Conservation (phyloP, 1,139 yeast genomes). For the Yamadazyma atmosphaerica region DNA sequence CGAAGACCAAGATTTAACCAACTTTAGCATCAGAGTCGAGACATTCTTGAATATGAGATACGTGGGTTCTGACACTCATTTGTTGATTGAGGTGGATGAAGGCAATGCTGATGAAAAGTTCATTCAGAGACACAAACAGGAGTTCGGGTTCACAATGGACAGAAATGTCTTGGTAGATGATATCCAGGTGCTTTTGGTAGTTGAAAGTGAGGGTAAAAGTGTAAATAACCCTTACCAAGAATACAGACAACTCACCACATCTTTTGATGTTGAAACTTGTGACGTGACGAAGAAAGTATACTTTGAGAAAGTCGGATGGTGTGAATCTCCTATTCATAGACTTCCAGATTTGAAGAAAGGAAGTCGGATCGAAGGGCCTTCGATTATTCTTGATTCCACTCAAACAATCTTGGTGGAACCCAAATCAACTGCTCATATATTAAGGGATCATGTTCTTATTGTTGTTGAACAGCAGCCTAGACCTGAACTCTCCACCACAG, state of each 20-base stretch:
- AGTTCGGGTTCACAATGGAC: constrained; percentile 44
- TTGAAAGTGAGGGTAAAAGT: constrained; percentile 31
- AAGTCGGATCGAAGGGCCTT: constrained; percentile 65
- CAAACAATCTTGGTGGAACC: constrained; percentile 87
- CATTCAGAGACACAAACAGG: constrained; percentile 32
- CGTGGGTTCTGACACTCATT: constrained; percentile 83
- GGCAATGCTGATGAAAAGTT: constrained; percentile 29
- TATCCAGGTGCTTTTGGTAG: constrained; percentile 55
- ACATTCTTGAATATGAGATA: constrained; percentile 75
- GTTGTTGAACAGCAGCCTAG: constrained; percentile 20
- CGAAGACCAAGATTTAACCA: constrained; percentile 29
- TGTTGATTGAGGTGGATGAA: constrained; percentile 52
- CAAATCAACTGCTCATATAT: constrained; percentile 58
- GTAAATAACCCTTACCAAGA: constrained; percentile 37
- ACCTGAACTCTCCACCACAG: constrained; percentile 11
- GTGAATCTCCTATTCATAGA: constrained; percentile 50
- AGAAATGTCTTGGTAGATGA: constrained; percentile 73
- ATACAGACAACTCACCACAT: constrained; percentile 12
- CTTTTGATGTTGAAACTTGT: constrained; percentile 6
- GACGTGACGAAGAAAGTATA: constrained; percentile 21
- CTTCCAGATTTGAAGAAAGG: constrained; percentile 57
- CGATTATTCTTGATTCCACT: constrained; percentile 80
- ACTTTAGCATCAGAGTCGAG: constrained; percentile 43
- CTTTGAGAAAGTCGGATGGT: constrained; percentile 45
- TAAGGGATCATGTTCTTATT: constrained; percentile 41